Evolutionary conservation across 352 stramenopile genomes (phyloP).

Genomic region (Plasmopara muralis): DNA sequence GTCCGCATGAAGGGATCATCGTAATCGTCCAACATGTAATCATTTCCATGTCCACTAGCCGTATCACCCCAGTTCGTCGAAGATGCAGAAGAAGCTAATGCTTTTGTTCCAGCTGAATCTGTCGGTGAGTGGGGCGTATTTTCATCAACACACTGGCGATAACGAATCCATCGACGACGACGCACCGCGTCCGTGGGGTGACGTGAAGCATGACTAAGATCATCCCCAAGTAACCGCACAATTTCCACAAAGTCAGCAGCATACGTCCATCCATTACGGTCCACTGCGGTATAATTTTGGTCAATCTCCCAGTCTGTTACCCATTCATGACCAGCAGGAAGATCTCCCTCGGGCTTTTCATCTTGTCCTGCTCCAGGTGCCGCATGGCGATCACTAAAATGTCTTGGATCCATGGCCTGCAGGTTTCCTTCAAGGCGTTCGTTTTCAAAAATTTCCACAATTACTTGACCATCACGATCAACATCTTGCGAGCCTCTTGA

Average conservation of each 20-base stretch:
- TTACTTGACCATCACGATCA: slow-evolving; percentile 60
- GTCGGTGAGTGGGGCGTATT: slow-evolving; percentile 42
- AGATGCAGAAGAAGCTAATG: slow-evolving; percentile 29
- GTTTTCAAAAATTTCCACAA: slow-evolving; percentile 83
- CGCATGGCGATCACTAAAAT: slow-evolving; percentile 60
- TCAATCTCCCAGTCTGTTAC: slow-evolving; percentile 81
- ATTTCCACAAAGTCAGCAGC: slow-evolving; percentile 75
- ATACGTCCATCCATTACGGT: slow-evolving; percentile 82
- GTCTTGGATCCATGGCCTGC: slow-evolving; percentile 59
- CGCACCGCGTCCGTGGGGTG: slow-evolving; percentile 74
- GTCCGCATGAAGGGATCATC: slow-evolving; percentile 84
- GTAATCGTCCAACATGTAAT: slow-evolving; percentile 48
- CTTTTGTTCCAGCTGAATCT: slow-evolving; percentile 35
- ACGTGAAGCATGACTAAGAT: slow-evolving; percentile 76
- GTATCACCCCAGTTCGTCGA: slow-evolving; percentile 53
- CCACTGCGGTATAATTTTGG: slow-evolving; percentile 68
- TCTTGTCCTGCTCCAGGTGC: slow-evolving; percentile 51
- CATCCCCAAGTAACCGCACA: slow-evolving; percentile 63
- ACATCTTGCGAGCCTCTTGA: slow-evolving; percentile 47
- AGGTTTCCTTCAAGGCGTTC: slow-evolving; percentile 76
- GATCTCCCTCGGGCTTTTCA: slow-evolving; percentile 51
- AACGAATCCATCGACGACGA: slow-evolving; percentile 75
- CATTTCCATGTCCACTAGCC: slow-evolving; percentile 22
- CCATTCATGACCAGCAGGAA: slow-evolving; percentile 73
- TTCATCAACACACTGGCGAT: slow-evolving; percentile 46